Evolutionary conservation across 805 yeast genomes (phyloP).

Genomic region (Lachancea lanzarotensis): DNA sequence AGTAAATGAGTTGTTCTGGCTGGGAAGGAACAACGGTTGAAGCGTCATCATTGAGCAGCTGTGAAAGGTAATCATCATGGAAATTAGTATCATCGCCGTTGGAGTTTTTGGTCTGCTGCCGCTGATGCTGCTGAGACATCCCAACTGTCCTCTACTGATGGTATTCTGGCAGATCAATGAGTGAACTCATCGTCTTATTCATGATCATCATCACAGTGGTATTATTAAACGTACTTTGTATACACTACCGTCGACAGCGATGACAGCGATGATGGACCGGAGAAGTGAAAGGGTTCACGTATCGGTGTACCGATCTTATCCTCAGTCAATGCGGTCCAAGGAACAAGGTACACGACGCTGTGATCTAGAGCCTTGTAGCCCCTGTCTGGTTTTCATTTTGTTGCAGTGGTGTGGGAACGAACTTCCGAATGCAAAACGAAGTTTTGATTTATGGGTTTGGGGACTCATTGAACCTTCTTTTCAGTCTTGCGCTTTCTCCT

Average conservation of each 20-base stretch:
- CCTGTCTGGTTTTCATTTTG: no score
- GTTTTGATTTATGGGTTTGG: not conserved
- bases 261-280: not conserved
- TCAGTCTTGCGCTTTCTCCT: conserved; percentile 27
- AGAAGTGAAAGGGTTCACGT: no score
- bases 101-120: not conserved
- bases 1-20: conserved; percentile 1
- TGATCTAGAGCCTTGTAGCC: no score
- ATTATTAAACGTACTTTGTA: not conserved
- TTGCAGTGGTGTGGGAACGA: not conserved
- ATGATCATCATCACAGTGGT: not conserved
- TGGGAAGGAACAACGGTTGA: conserved; percentile 8
- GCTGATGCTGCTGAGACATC: conserved; percentile 5
- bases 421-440: not conserved
- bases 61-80: not conserved
- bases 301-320: no score
- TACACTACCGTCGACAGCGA: conserved; percentile 1
- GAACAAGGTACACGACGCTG: no score
- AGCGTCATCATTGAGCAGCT: conserved; percentile 12
- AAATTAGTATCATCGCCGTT: not conserved
- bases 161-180: not conserved
- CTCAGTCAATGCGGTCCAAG: no score
- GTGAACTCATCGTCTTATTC: not conserved
- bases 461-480: conserved; percentile 15
- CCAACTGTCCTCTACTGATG: not conserved